Percentiles rank a stretch among this genome's conserved stretches.
phyloP scores from a whole-genome alignment of 2,329 filamentous ascomycete species.

The Penicillium digitatum region DNA sequence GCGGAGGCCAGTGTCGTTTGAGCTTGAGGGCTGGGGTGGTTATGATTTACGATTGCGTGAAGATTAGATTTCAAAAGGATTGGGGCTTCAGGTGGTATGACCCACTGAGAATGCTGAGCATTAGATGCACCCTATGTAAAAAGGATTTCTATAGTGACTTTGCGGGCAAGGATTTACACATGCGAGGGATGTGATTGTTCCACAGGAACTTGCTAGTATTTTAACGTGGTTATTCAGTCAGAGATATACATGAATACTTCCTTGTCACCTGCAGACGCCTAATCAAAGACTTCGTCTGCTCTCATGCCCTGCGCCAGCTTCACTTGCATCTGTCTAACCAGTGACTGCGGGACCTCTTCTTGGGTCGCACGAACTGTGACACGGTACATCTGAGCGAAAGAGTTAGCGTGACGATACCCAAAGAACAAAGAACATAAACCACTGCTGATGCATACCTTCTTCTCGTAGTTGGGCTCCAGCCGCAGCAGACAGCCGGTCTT shows the following conservation, averaged over 20 bases:
- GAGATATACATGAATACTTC: conserved; percentile 22
- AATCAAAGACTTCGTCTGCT: conserved; percentile 14
- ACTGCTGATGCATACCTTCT: conserved; percentile 62
- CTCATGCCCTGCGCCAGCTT: conserved; percentile 58
- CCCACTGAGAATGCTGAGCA: background rate
- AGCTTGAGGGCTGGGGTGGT: conserved; percentile 2
- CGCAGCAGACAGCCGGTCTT: conserved; percentile 93
- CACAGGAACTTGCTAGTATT: conserved; percentile 17
- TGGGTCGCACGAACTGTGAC: conserved; percentile 92
- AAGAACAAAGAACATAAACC: background rate
- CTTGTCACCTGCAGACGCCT: background rate
- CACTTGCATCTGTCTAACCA: conserved; percentile 85
- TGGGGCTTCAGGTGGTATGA: background rate
- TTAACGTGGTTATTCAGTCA: conserved; percentile 15
- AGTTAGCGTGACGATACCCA: conserved; percentile 11
- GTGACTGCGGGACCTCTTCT: conserved; percentile 73
- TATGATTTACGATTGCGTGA: conserved; percentile 16
- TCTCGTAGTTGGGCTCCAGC: conserved; percentile 89
- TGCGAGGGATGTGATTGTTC: background rate
- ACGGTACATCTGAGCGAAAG: conserved; percentile 72
- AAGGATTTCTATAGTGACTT: background rate
- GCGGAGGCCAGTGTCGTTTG: conserved; percentile 66
- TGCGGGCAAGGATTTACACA: conserved; percentile 3
- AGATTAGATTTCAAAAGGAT: background rate
- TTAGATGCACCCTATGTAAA: background rate